Evolutionary conservation across 352 stramenopile genomes (phyloP).

Genomic region (Phytophthora uliginosa): DNA sequence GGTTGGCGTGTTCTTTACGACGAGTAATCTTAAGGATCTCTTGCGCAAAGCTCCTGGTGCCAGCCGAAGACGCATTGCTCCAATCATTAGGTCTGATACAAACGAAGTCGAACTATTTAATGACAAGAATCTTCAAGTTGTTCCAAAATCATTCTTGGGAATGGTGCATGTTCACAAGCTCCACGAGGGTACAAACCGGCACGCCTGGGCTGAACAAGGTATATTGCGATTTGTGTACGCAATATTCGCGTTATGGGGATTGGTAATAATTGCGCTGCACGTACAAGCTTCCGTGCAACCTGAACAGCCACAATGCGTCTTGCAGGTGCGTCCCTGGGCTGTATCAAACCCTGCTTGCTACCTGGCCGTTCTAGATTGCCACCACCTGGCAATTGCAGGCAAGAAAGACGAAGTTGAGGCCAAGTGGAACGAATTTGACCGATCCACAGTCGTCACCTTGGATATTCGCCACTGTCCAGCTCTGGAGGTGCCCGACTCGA

Average conservation of each 20-base stretch:
- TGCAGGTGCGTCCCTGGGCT: background rate
- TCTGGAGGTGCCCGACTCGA: slow-evolving; percentile 27
- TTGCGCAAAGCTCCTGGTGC: slow-evolving; percentile 6
- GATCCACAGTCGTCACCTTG: slow-evolving; percentile 28
- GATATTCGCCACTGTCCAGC: slow-evolving; percentile 38
- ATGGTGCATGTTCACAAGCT: background rate
- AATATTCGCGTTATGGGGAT: slow-evolving; percentile 28
- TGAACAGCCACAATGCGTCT: background rate
- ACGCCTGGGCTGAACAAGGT: background rate
- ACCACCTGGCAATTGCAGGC: background rate
- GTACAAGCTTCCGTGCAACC: slow-evolving; percentile 28
- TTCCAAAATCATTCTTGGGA: background rate
- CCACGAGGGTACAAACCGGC: background rate
- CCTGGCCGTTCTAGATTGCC: slow-evolving; percentile 4
- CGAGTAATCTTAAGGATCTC: slow-evolving; percentile 32
- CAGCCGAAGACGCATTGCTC: slow-evolving; percentile 15
- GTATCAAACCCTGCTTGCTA: slow-evolving; percentile 1
- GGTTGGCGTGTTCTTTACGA: slow-evolving; percentile 27
- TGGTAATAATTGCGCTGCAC: slow-evolving; percentile 29
- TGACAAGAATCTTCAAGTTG: background rate
- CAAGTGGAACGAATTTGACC: slow-evolving; percentile 4
- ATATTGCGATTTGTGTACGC: slow-evolving; percentile 10
- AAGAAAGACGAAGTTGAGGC: background rate
- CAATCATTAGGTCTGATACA: slow-evolving; percentile 2
- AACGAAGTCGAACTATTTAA: background rate